These are phyloP conservation scores for Cicer pinnatifidum DNA, from an alignment of 306 rosid genomes.

Conservation along the genomic window DNA sequence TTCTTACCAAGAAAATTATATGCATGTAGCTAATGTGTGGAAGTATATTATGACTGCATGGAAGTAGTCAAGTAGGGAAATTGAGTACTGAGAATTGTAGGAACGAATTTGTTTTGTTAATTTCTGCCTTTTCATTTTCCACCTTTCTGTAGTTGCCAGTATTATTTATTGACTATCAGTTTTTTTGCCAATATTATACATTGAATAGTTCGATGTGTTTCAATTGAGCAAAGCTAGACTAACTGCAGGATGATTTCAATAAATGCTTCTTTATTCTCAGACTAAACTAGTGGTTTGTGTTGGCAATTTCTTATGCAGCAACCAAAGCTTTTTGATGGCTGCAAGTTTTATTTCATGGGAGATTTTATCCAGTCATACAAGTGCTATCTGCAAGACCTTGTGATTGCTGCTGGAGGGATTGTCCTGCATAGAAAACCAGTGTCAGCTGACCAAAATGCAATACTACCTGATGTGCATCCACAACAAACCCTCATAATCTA, in stretches of 20 bases:
- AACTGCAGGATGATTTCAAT: slow-evolving; percentile 11
- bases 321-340: slow-evolving; percentile 77
- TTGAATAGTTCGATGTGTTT: slow-evolving; percentile 25
- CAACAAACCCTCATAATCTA: slow-evolving; percentile 64
- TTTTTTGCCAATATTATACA: neutral
- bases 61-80: neutral
- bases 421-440: slow-evolving; percentile 84
- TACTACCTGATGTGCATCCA: slow-evolving; percentile 42
- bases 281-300: slow-evolving; percentile 34
- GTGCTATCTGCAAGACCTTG: slow-evolving; percentile 81
- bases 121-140: slow-evolving; percentile 23
- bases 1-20: slow-evolving; percentile 29
- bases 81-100: neutral
- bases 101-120: neutral
- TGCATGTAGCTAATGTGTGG: slow-evolving; percentile 13
- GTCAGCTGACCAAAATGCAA: slow-evolving; percentile 43
- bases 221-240: slow-evolving; percentile 15
- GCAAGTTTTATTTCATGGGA: slow-evolving; percentile 76
- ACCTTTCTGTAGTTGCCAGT: slow-evolving; percentile 1
- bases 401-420: slow-evolving; percentile 85
- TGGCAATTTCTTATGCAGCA: slow-evolving; percentile 60
- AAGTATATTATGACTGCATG: neutral
- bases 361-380: slow-evolving; percentile 71
- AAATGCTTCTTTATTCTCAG: slow-evolving; percentile 26
- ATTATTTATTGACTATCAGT: neutral